These are phyloP conservation scores for Basidiobolus heterosporus DNA, from an alignment of 371 early-diverging fungal genomes.

Conservation along the genomic window DNA sequence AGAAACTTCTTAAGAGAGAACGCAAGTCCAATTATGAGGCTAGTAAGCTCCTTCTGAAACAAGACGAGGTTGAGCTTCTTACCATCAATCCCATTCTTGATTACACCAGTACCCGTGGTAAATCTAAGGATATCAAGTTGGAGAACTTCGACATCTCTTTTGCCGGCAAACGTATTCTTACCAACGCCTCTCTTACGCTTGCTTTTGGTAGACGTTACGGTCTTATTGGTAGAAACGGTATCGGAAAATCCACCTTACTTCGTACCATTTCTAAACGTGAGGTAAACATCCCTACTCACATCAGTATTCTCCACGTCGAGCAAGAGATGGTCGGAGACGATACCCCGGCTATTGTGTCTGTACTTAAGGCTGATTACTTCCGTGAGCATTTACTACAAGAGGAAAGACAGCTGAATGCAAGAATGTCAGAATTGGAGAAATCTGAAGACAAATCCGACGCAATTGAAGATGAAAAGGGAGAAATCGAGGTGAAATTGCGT, in stretches of 20 bases:
- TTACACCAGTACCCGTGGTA: slow-evolving; percentile 66
- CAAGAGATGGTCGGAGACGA: slow-evolving; percentile 94
- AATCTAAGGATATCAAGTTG: slow-evolving; percentile 68
- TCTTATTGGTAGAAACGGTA: slow-evolving; percentile 97
- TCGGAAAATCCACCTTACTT: slow-evolving; percentile 91
- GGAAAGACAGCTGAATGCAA: slow-evolving; percentile 25
- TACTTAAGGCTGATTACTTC: slow-evolving; percentile 87
- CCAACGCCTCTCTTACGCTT: slow-evolving; percentile 65
- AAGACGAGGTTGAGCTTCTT: slow-evolving; percentile 47
- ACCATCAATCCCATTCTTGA: slow-evolving; percentile 67
- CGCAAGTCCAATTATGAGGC: slow-evolving; percentile 53
- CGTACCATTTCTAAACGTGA: slow-evolving; percentile 83
- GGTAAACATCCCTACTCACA: slow-evolving; percentile 68
- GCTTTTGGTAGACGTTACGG: slow-evolving; percentile 88
- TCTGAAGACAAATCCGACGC: slow-evolving; percentile 25
- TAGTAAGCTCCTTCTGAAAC: slow-evolving; percentile 51
- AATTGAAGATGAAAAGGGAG: slow-evolving; percentile 45
- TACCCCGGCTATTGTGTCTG: slow-evolving; percentile 69
- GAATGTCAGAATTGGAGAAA: slow-evolving; percentile 7
- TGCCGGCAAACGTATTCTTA: slow-evolving; percentile 85
- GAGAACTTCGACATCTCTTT: slow-evolving; percentile 92
- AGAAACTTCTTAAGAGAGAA: slow-evolving; percentile 73
- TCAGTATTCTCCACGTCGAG: slow-evolving; percentile 89
- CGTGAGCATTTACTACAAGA: slow-evolving; percentile 77
- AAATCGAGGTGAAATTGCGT: slow-evolving; percentile 48